A percentile compares a stretch with the other conserved stretches of the same genome.
Conservation (phyloP, 352 stramenopile species). For the Hyaloperonospora brassicae region DNA sequence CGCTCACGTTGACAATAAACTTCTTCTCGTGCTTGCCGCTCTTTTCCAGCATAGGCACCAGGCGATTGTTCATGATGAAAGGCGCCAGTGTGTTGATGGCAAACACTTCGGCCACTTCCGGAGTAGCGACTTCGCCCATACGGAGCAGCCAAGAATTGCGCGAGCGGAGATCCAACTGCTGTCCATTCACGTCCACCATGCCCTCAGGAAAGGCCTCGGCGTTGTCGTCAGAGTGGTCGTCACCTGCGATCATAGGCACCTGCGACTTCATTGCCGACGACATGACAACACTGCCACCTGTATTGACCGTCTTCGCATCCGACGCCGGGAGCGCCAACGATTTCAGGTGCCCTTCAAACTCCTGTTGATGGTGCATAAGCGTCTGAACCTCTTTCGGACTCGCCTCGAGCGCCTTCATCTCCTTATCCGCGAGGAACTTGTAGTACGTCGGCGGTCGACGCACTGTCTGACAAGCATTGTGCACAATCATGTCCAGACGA, state of each 20-base stretch:
- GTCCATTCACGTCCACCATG: slow-evolving; percentile 91
- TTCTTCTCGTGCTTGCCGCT: slow-evolving; percentile 47
- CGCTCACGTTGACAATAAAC: slow-evolving; percentile 96
- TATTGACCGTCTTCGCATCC: slow-evolving; percentile 12
- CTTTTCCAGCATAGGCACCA: slow-evolving; percentile 86
- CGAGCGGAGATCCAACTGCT: slow-evolving; percentile 92
- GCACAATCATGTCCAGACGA: slow-evolving; percentile 94
- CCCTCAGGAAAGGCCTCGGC: slow-evolving; percentile 56
- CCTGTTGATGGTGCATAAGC: slow-evolving; percentile 70
- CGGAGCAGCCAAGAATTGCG: slow-evolving; percentile 94
- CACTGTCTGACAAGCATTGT: slow-evolving; percentile 97
- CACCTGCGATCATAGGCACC: slow-evolving; percentile 65
- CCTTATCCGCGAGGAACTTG: slow-evolving; percentile 82
- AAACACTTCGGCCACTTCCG: slow-evolving; percentile 84
- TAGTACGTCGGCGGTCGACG: slow-evolving; percentile 92
- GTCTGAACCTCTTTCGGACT: slow-evolving; percentile 47
- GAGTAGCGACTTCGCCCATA: slow-evolving; percentile 88
- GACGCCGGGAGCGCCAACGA: slow-evolving; percentile 42
- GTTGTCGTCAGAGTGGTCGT: slow-evolving; percentile 57
- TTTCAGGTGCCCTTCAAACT: slow-evolving; percentile 67
- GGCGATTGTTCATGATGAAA: slow-evolving; percentile 94
- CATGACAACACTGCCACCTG: slow-evolving; percentile 33
- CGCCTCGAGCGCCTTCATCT: slow-evolving; percentile 55
- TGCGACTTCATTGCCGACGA: slow-evolving; percentile 81
- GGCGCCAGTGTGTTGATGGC: slow-evolving; percentile 95